Evolutionary conservation across 345 rosid species (phyloP), one percentile per base, ranked within the genome.

Genomic region (Aquilaria sinensis): DNA sequence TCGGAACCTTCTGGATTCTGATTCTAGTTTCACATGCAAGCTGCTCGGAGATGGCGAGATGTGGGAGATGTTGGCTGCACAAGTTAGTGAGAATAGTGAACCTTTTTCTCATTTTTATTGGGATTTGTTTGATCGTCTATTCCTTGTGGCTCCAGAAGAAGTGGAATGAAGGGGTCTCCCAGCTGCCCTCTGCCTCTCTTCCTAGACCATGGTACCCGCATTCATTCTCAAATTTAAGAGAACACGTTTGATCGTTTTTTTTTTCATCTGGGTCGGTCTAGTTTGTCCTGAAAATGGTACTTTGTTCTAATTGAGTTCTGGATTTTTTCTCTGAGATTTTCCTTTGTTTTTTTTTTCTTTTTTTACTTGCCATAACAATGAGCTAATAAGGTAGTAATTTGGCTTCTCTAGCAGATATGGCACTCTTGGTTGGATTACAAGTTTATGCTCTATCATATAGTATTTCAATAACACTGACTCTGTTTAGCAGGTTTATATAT

Each of bases 61-160:
- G 91, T 34, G 46, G 65, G 0, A 61, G 81, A 63, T 85, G 88
- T 56, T 78, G 81, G 60, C 11, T 82, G 60, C 75, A 58, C 53
- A 30, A 30, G 2, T 56, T 78, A 1, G 54, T 80, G 33, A 77
- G 64, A 68, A 31, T 64, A 37, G 51, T 72, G 29, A 80, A 82
- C 57, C 3, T 75, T 6, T 3, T 78, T 1, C 66, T 78, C 43
- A 70, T 59, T 15, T 14, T 85, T 12, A 65, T 61, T 13, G 88
- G 81, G 3, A 49, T 70, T 56, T 82, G 66, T 23, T 59, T 78
- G 65, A 75, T 85, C 31, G 14, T 77, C 9, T 85, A 85, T 63
- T 68, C 88, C 1, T 82, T 85, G 11, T 85, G 91, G 87, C 81
- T 85, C 0, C 61, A 75, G 46, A 79, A 75, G 64, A 73, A 49